Evolutionary conservation across 345 rosid genomes (phyloP).

Genomic region (Laguncularia racemosa): DNA sequence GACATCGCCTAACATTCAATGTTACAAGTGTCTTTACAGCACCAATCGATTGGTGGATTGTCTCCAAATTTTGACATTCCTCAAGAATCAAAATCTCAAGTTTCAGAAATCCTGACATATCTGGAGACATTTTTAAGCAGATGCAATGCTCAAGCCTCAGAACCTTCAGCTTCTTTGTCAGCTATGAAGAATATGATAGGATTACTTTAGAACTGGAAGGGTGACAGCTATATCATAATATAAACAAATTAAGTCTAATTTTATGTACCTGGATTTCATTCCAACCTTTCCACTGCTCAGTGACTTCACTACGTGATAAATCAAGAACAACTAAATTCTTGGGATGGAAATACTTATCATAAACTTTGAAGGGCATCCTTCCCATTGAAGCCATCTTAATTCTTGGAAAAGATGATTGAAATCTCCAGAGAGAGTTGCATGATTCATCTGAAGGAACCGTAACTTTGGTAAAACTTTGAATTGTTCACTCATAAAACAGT

Average conservation of each 20-base stretch:
- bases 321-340: conserved; percentile 3
- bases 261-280: not conserved
- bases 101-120: not conserved
- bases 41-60: not conserved
- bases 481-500: not conserved
- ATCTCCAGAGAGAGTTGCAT: not conserved
- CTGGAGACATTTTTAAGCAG: not conserved
- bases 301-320: not conserved
- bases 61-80: not conserved
- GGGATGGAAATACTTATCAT: not conserved
- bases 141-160: not conserved
- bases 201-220: no score
- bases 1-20: not conserved
- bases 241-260: not conserved
- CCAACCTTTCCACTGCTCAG: conserved; percentile 2
- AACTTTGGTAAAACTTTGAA: not conserved
- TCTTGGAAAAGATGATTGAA: not conserved
- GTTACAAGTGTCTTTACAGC: not conserved
- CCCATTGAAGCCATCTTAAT: not conserved
- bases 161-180: not conserved
- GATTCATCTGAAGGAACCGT: not conserved
- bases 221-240: not conserved
- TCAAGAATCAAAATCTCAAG: not conserved
- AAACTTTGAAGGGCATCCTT: not conserved
- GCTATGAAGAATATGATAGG: not conserved